Evolutionary conservation across 495 filamentous ascomycete species (phyloP), one percentile per base, ranked within the genome.

Genomic region (Physcia stellaris): DNA sequence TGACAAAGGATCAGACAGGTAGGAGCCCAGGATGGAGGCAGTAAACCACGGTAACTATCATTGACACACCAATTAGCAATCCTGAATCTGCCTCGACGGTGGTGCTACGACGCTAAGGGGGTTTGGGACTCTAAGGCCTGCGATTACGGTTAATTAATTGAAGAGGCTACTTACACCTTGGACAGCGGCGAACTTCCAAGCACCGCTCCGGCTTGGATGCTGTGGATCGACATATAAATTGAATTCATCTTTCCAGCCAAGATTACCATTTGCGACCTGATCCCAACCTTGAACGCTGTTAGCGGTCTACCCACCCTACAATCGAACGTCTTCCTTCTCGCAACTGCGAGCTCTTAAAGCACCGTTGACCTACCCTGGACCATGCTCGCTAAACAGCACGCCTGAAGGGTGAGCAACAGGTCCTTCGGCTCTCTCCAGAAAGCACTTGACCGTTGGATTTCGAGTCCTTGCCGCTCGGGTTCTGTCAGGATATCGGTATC

Each of bases 341-440:
- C n/a, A 29, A 29, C 9, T 9, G 26, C 9, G 26, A 5, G 15
- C 31, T 9, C 13, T 9, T 33, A 33, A 15, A 18, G 6, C 5
- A 6, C 5, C 13, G 5, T 5, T 6, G 9, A 33, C 31, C 13
- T 10, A 21, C 34, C 34, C 15, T 37, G 34, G 6, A 22, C 24
- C 6, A 37, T 6, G 17, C 34, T 37, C 4, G 34, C 34, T 6
- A 37, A 18, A 15, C 11, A 37, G 34, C 34, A 37, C 6, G 34
- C 34, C 10, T 6, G n/a, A 11, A 37, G 34, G 4, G 34, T 37
- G 11, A 37, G 17, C 6, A 37, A 15, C 13, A 37, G 34, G 19
- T 37, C 34, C 15, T 37, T 37, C 4, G 34, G 34, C 18, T 37
- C 34, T 21, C 17, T 21, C 34, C 34, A 37, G 17, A 37, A 37